These are phyloP conservation scores for Alloascoidea hylecoeti DNA, from an alignment of 805 yeast genomes.

Conservation along the genomic window DNA sequence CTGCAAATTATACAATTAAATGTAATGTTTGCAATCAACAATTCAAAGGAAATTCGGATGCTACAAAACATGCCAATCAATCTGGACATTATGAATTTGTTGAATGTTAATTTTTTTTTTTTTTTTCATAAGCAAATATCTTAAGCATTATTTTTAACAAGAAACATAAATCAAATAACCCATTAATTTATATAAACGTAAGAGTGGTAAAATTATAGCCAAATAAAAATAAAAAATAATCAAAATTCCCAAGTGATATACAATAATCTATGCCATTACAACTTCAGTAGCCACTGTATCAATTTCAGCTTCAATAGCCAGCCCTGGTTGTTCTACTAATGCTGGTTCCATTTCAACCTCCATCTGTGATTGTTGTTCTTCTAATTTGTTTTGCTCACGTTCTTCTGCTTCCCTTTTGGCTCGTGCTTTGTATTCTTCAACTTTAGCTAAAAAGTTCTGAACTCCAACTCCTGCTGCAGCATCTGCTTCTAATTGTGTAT, in stretches of 20 bases:
- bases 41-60: constrained; percentile 50
- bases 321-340: constrained; percentile 4
- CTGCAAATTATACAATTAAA: constrained; percentile 37
- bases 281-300: constrained; percentile 9
- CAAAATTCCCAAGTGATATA: constrained; percentile 6
- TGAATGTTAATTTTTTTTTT: constrained; percentile 18
- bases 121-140: background rate
- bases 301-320: constrained; percentile 3
- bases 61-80: constrained; percentile 44
- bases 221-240: background rate
- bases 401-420: constrained; percentile 13
- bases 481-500: constrained; percentile 77
- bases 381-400: constrained; percentile 4
- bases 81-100: constrained; percentile 50
- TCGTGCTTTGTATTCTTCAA: constrained; percentile 14
- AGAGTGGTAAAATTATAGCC: background rate
- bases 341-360: too few relatives aligned
- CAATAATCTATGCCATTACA: constrained; percentile 11
- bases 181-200: background rate
- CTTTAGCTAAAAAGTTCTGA: constrained; percentile 31
- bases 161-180: background rate
- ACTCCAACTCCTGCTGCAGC: constrained; percentile 81
- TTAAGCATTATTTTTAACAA: background rate
- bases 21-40: constrained; percentile 40
- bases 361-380: too few relatives aligned